Conservation (phyloP, 225 moss, liverwort and hornwort species). For the Antitrichia curtipendula region DNA sequence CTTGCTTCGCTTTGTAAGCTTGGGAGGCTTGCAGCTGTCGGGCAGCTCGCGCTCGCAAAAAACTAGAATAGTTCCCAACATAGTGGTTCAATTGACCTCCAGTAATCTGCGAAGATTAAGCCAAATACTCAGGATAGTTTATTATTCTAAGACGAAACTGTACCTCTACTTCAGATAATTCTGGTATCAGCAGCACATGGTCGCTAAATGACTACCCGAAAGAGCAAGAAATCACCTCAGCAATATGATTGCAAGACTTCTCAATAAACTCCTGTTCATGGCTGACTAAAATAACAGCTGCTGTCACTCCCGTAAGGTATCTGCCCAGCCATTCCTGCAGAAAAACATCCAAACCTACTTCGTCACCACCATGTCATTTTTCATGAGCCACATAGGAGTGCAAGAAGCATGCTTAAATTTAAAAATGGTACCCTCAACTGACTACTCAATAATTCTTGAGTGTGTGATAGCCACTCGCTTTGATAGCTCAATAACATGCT, state of each 20-base stretch:
- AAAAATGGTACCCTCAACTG: background rate
- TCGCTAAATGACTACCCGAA: background rate
- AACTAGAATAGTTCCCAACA: constrained; percentile 74
- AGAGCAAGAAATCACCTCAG: constrained; percentile 47
- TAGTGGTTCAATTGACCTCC: constrained; percentile 72
- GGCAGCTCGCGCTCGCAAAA: constrained; percentile 73
- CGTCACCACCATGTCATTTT: background rate
- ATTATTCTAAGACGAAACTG: background rate
- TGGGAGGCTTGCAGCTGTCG: constrained; percentile 90
- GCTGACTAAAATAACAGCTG: constrained; percentile 83
- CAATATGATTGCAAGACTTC: constrained; percentile 81
- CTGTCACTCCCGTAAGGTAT: constrained; percentile 70
- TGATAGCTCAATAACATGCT: background rate
- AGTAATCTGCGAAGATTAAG: constrained; percentile 46
- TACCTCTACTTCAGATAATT: background rate
- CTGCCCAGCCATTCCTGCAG: constrained; percentile 81
- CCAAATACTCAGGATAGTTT: background rate
- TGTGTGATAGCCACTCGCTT: background rate
- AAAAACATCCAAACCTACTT: background rate
- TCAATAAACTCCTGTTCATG: constrained; percentile 89
- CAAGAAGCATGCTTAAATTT: background rate
- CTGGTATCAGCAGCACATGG: background rate
- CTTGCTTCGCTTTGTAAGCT: constrained; percentile 93
- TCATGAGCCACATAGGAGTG: background rate
- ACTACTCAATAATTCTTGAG: background rate